phyloP scores from a whole-genome alignment of 148 eudicot species.

The Nyssa sinensis region DNA sequence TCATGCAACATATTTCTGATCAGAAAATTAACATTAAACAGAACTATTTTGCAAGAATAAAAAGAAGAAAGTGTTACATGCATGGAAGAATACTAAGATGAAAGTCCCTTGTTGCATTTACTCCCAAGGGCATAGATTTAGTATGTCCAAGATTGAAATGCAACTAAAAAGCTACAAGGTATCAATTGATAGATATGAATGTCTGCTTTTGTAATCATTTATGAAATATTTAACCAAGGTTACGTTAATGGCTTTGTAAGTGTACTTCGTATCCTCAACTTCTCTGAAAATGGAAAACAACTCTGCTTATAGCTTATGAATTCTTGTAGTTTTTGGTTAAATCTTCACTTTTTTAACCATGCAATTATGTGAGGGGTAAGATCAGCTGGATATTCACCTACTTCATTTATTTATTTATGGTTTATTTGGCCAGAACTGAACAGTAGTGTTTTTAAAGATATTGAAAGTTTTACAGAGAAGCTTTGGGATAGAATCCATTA shows the following conservation, averaged over 20 bases:
- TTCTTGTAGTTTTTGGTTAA: background rate
- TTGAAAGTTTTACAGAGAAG: too few species aligned
- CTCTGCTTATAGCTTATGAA: background rate
- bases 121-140: background rate
- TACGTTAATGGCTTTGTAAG: too few species aligned
- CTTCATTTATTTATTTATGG: too few species aligned
- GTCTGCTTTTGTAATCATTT: background rate
- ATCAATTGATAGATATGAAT: background rate
- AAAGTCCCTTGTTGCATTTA: background rate
- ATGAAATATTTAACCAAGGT: too few species aligned
- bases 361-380: background rate
- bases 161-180: background rate
- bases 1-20: conserved; percentile 11
- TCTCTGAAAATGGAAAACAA: background rate
- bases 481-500: too few species aligned
- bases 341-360: background rate
- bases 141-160: background rate
- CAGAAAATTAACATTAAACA: conserved; percentile 1
- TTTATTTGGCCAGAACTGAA: too few species aligned
- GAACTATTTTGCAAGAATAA: background rate
- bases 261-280: too few species aligned
- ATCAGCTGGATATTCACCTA: too few species aligned
- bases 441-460: too few species aligned
- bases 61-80: background rate
- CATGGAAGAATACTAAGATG: too few species aligned